Evolutionary conservation across 805 yeast genomes (phyloP), one percentile per base, ranked within the genome.

Genomic region (Spathaspora gorwiae): DNA sequence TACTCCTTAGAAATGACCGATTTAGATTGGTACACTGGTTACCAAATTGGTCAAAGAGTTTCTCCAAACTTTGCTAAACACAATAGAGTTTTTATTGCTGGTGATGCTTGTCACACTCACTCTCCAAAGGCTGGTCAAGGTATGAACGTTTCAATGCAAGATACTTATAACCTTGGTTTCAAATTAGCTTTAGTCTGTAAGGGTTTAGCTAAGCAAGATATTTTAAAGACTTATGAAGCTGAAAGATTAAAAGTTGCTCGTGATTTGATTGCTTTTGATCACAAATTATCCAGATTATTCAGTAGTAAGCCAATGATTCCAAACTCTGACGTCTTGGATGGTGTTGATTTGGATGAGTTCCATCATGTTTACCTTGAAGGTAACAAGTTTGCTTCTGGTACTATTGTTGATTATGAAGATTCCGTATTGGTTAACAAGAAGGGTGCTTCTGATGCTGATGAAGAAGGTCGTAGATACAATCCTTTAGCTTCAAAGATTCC

Each of bases 121-220:
- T 97, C 94, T 62, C 99, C 99, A 2, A 72, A 94, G 47, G 97
- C 97, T 3, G 99, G 99, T 9, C 99, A 94, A 65, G 99, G 99
- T 29, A 76, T 92, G 47, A 92, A 92, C 64, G 64, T 59, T 26
- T 44, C 47, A 5, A 44, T 44, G 47, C 45, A 40, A 37, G 66
- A 61, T 46, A 61, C 64, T 14, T 62, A 40, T 44, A 61, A 61
- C 41, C 51, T 62, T 26, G 66, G 61, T 11, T 64, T 66, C 66
- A 64, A 64, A 46, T 41, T 65, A 15, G 67, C 66, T 4, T 48
- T 50, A 41, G 65, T 65, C 13, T 46, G 55, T 43, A 62, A 61
- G 36, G 66, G 66, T 4, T 46, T 59, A 14, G 47, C 47, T 26
- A 44, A 39, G 12, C 45, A 34, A 52, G 50, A 51, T 11, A 51